phyloP scores from a whole-genome alignment of 371 early-diverging fungal genomes.

The Capillidium heterosporum region DNA sequence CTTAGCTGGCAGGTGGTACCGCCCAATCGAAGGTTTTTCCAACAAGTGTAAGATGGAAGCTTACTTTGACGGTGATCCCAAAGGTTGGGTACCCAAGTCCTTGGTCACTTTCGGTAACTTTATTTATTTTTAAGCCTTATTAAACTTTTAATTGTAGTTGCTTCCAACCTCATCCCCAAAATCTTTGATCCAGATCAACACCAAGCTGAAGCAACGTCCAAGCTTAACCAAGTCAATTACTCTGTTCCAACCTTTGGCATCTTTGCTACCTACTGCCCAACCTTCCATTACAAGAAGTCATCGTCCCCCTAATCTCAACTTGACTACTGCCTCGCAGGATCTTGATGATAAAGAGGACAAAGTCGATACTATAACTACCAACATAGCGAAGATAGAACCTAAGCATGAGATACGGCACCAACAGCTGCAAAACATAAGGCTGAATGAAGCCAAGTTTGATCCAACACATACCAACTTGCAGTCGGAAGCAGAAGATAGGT shows the following conservation, averaged over 20 bases:
- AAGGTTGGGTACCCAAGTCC: constrained; percentile 4
- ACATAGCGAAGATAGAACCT: neutral
- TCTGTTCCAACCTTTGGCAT: neutral
- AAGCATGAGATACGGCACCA: neutral
- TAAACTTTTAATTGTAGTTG: neutral
- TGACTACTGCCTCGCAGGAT: neutral
- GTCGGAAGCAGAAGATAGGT: too few species aligned
- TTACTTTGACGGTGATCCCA: neutral
- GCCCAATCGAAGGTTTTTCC: neutral
- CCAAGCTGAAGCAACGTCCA: neutral
- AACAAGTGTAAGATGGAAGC: constrained; percentile 2
- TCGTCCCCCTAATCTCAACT: neutral
- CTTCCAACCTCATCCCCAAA: neutral
- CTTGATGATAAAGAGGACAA: too few species aligned
- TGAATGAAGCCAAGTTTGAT: neutral
- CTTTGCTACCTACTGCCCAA: neutral
- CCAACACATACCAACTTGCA: too few species aligned
- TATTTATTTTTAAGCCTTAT: neutral
- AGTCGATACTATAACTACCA: neutral
- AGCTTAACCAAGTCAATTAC: neutral
- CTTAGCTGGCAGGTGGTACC: neutral
- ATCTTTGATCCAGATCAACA: neutral
- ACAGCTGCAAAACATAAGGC: neutral
- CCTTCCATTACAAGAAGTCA: neutral
- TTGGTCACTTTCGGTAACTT: constrained; percentile 1